Base-by-base conservation (phyloP, 768 basidiomycete species). In the Pleurotus sapidus region DNA sequence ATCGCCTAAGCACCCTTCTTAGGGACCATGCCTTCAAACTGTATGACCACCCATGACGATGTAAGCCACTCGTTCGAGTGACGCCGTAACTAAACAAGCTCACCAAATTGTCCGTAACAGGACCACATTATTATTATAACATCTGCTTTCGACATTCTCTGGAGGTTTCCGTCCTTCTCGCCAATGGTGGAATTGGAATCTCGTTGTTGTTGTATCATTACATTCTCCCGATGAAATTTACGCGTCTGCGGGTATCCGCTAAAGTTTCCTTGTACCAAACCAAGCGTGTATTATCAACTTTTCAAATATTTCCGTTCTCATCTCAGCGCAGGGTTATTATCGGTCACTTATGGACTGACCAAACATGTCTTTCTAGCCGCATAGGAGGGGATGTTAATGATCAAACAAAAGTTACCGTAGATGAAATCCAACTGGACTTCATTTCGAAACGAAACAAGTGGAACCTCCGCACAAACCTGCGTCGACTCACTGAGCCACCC, bases 371-470 rank as follows among this genome's bases (percentile, higher is more conserved):
- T 20, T 20, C 20, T 20, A 20, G 20, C 3, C 20, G 20, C 20
- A 20, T 20, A 20, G 20, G 20, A 20, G 20, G 20, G 30, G 45
- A 49, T 24, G 30, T 48, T 11, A 8, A 55, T 60, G 24, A 67
- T 46, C 37, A 68, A 27, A 46, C 57, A 62, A n/a, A 64, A 46
- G 23, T 57, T 46, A 4, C 67, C 60, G 58, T 65, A 68, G 7
- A 57, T 24, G 55, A 62, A 58, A n/a, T 38, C 50, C 12, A 59
- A 8, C 11, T 17, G 7, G 9, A 58, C 58, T 46, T 64, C 61
- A 45, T 68, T 66, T 12, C 67, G 67, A 57, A 58, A 65, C 2
- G 61, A 55, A 39, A 57, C 49, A 27, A 49, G 61, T 11, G 53
- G 17, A 17, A 59, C 49, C 45, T 57, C 30, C 30, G 30, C 30